A percentile compares a stretch with the other conserved stretches of the same genome.
Conservation (phyloP, 2,329 filamentous ascomycete genomes). For the Drechslerella coelobrocha region DNA sequence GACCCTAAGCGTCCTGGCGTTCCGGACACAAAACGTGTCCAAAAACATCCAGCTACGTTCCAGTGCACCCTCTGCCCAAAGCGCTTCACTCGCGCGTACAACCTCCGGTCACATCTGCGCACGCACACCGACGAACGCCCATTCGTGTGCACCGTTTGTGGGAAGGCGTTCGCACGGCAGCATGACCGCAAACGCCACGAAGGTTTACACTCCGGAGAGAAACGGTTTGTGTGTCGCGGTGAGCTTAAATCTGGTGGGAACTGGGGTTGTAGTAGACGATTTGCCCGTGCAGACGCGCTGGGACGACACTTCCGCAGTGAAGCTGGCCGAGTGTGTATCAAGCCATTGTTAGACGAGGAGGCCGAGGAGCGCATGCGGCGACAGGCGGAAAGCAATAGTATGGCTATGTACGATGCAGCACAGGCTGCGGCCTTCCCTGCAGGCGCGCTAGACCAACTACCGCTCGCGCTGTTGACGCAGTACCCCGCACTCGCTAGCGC, state of each 20-base stretch:
- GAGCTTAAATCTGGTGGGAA: constrained; percentile 80
- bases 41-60: constrained; percentile 97
- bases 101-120: constrained; percentile 89
- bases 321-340: constrained; percentile 94
- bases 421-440: constrained; percentile 60
- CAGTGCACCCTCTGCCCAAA: constrained; percentile 94
- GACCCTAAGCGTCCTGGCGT: constrained; percentile 72
- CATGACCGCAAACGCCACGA: constrained; percentile 98
- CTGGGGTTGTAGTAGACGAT: constrained; percentile 92
- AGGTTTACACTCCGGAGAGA: constrained; percentile 93
- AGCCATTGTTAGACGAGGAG: constrained; percentile 95
- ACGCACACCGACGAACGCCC: constrained; percentile 97
- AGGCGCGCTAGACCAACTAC: constrained; percentile 71
- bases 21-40: constrained; percentile 77
- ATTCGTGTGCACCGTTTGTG: constrained; percentile 95
- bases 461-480: constrained; percentile 84
- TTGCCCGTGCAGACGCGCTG: constrained; percentile 92
- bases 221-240: constrained; percentile 97
- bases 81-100: constrained; percentile 94
- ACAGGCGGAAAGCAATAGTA: constrained; percentile 65
- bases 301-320: constrained; percentile 95
- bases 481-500: constrained; percentile 91
- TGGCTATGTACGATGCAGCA: constrained; percentile 65
- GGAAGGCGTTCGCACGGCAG: constrained; percentile 95
- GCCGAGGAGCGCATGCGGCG: constrained; percentile 70